Evolutionary conservation across 495 filamentous ascomycete genomes (phyloP), one percentile per base, ranked within the genome.

Genomic region (Oidiodendron maius): DNA sequence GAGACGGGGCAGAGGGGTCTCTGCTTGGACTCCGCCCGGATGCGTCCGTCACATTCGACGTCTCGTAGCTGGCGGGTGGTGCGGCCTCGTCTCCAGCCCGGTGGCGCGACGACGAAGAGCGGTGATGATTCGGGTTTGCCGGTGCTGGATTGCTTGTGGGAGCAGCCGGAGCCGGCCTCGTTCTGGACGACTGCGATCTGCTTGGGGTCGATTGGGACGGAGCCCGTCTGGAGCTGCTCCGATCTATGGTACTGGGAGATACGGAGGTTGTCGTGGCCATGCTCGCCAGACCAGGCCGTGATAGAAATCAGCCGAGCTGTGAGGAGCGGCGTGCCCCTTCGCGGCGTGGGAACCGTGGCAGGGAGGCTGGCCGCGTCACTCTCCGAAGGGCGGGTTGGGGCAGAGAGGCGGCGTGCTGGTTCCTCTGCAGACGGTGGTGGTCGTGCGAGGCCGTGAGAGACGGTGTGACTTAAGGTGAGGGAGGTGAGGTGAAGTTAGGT

Each of bases 51-150:
- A 70, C 56, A 54, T 63, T 64, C 28, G 64, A 58, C 39, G 64
- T 68, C 54, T 71, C 69, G 63, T 72, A 65, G 57, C 70, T 62
- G 37, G 60, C 52, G 39, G 65, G 59, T 3, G 66, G 61, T n/a
- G 61, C 48, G 25, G 62, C 50, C 25, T 71, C 66, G 50, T 66
- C 65, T 4, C 64, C 44, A 25, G 46, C 47, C 15, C 44, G 40
- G 40, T 54, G 51, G 23, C 64, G 61, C 36, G 61, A 61, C 16
- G 65, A 62, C n/a, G 40, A 12, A 3, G 21, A 55, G 13, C 63
- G 61, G 44, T 63, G 61, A 53, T 64, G 60, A 4, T 54, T 49
- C 21, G 64, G 64, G 23, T 53, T 40, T 38, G 61, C 53, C 17
- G 56, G 64, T 50, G 53, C 55, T 37, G 62, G 55, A 48, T 55